phyloP scores from a whole-genome alignment of 2,329 filamentous ascomycete species.

The Trichoderma simmonsii region DNA sequence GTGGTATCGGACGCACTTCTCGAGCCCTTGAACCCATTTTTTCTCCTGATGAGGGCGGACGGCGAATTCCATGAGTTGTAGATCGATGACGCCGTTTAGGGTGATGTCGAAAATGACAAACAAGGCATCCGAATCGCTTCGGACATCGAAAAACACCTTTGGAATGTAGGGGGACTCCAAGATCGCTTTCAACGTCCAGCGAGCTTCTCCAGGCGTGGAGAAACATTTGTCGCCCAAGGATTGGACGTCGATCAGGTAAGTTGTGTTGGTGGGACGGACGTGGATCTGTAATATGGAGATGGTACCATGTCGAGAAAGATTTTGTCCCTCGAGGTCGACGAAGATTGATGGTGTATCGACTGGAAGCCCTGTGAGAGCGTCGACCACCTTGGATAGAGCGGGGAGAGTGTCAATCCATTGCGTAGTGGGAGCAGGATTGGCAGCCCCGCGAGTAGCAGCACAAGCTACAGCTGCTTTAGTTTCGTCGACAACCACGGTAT shows the following conservation, averaged over 20 bases:
- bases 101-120: constrained; percentile 43
- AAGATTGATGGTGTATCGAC: constrained; percentile 38
- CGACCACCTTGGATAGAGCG: background rate
- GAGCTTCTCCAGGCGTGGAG: background rate
- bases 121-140: constrained; percentile 56
- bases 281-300: constrained; percentile 45
- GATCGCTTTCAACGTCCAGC: constrained; percentile 36
- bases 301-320: constrained; percentile 39
- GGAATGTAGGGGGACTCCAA: constrained; percentile 39
- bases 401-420: constrained; percentile 1
- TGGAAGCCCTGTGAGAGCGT: constrained; percentile 19
- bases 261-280: constrained; percentile 27
- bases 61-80: constrained; percentile 57
- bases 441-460: too few species aligned
- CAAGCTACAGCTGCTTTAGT: too few species aligned
- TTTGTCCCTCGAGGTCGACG: constrained; percentile 46
- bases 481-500: too few species aligned
- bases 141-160: constrained; percentile 58
- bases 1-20: constrained; percentile 33
- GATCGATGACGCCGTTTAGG: constrained; percentile 45
- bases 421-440: background rate
- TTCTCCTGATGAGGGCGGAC: constrained; percentile 19
- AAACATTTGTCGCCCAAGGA: constrained; percentile 39
- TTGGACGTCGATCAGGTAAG: constrained; percentile 46
- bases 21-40: constrained; percentile 22